Conservation (phyloP, 345 rosid species). For the Atalantia buxifolia region DNA sequence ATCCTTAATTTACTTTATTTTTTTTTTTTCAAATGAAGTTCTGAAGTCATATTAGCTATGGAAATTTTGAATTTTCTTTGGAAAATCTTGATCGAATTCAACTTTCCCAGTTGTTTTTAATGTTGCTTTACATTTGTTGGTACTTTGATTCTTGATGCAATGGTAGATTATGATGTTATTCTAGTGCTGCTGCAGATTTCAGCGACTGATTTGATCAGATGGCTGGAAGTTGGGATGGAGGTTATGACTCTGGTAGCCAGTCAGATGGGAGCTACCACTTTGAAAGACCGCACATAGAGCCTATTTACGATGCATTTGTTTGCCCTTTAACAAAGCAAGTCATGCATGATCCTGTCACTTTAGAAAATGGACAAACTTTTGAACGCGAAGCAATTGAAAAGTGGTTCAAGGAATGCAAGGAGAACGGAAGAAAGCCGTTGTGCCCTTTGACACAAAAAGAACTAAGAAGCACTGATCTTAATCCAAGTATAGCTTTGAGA, state of each 20-base stretch:
- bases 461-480: conserved; percentile 57
- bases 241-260: conserved; percentile 59
- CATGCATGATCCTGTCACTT: conserved; percentile 82
- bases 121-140: not conserved
- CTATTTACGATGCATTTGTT: conserved; percentile 79
- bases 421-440: conserved; percentile 49
- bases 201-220: conserved; percentile 31
- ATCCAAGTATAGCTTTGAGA: conserved; percentile 79
- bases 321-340: conserved; percentile 93
- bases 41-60: not conserved
- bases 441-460: conserved; percentile 80
- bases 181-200: conserved; percentile 18
- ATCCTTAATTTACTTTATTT: not conserved
- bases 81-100: not conserved
- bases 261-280: conserved; percentile 69
- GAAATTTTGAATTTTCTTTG: not conserved
- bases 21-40: not conserved
- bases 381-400: conserved; percentile 90
- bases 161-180: not conserved
- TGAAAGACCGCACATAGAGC: conserved; percentile 63
- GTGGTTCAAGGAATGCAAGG: conserved; percentile 78
- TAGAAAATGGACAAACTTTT: conserved; percentile 84
- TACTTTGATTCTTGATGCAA: not conserved
- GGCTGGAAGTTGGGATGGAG: conserved; percentile 72
- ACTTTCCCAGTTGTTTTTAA: not conserved